These are phyloP conservation scores for Eucalyptus pauciflora DNA, from an alignment of 345 rosid genomes.

Conservation along the genomic window DNA sequence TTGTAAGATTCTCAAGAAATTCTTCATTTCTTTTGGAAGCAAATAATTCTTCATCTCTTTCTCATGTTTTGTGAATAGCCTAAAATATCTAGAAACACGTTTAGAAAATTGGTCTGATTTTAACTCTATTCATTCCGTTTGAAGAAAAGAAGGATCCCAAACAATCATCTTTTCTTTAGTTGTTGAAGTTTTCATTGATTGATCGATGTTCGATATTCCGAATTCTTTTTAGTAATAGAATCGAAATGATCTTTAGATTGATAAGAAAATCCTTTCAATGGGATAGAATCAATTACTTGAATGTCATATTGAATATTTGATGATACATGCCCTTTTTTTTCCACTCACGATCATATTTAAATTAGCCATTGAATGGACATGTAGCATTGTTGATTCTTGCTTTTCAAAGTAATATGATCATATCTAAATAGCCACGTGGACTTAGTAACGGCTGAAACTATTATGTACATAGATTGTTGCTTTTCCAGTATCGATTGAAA, in stretches of 20 bases:
- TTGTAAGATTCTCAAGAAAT: not conserved
- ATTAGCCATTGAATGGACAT: not conserved
- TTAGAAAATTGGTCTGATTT: not conserved
- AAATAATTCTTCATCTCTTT: not conserved
- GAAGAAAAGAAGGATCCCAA: not conserved
- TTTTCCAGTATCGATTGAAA: not conserved
- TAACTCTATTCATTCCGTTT: not conserved
- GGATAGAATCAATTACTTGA: not conserved
- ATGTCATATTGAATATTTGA: too few species aligned
- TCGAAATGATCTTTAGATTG: not conserved
- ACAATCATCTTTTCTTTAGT: not conserved
- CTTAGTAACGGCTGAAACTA: not conserved
- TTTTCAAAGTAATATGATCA: not conserved
- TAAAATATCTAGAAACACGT: not conserved
- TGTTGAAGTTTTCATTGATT: not conserved
- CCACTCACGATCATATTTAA: not conserved
- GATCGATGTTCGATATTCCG: fast-evolving
- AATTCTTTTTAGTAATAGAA: not conserved
- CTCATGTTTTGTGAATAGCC: not conserved
- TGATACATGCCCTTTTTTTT: not conserved
- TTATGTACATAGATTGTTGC: not conserved
- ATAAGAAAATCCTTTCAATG: not conserved
- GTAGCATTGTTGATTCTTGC: not conserved
- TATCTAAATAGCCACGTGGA: not conserved
- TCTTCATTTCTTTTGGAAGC: not conserved